Base-by-base conservation (phyloP, 75 land plant genomes). In the Isoetes taiwanensis region DNA sequence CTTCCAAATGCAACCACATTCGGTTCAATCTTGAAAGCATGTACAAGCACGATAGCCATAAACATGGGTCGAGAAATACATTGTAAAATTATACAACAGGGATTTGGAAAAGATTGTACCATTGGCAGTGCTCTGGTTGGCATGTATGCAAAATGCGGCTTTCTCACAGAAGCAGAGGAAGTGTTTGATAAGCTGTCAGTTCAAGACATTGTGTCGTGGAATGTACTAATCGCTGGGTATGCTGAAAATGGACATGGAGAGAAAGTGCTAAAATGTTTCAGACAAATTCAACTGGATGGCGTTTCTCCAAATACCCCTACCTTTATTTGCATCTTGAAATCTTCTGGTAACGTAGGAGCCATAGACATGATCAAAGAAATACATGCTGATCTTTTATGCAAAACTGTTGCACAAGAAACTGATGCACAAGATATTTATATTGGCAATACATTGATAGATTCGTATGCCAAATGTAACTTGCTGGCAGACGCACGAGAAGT, bases 381-480 rank as follows among this genome's bases (percentile, higher is more conserved):
- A 34, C 60, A 58, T 34, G 60, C 30, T 10, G n/a, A 30, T 16
- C 19, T 35, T 12, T 8, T 17, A 8, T 14, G 12, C 46, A 25
- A 34, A 11, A 46, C 19, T 11, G n/a, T 58, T 9, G 9, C 38
- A 10, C 34, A 38, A n/a, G 14, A 17, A 11, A 32, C 27, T 9
- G 19, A 34, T 24, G 60, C 33, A 8, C 12, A 10, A 9, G 50
- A 58, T 58, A 12, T 58, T 17, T 3, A 4, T 11, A 46, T 34
- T 28, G 48, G 52, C 10, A 58, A 58, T 24, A n/a, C 60, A 17
- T 17, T 58, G n/a, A 58, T 58, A 8, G 4, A 34, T 5, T n/a
- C 23, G 48, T 58, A 58, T 30, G 30, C 32, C 20, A 58, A 23
- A 30, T 33, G 48, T 34, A 46, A 46, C n/a, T 8, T 8, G 23